Conservation (phyloP, 192 early-diverging fungal genomes). For the Podila verticillata region DNA sequence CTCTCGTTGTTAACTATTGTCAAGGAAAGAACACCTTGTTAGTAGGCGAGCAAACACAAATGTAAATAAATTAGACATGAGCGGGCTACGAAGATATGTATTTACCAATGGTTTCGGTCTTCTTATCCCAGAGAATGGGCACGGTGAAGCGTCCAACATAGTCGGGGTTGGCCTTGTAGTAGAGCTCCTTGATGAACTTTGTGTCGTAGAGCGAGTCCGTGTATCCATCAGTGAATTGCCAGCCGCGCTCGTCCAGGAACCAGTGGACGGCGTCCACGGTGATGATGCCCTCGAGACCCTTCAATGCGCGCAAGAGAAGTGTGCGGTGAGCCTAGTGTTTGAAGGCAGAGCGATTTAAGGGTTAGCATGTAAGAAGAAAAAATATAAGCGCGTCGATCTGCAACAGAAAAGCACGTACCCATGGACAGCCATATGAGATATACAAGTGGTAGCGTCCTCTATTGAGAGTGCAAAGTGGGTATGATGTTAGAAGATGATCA, state of each 20-base stretch:
- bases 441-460: conserved; percentile 44
- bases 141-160: conserved; percentile 88
- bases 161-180: conserved; percentile 90
- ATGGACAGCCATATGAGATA: conserved; percentile 35
- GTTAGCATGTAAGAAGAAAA: no score
- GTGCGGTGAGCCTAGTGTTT: conserved; percentile 96
- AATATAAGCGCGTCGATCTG: no score
- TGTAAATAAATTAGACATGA: no score
- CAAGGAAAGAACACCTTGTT: no score
- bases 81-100: not conserved
- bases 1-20: no score
- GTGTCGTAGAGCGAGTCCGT: conserved; percentile 82
- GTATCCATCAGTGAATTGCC: conserved; percentile 78
- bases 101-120: conserved; percentile 83
- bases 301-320: conserved; percentile 84
- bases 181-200: conserved; percentile 85
- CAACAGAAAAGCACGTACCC: no score
- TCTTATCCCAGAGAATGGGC: conserved; percentile 98
- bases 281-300: conserved; percentile 88
- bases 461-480: not conserved
- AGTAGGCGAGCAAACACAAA: no score
- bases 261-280: conserved; percentile 86
- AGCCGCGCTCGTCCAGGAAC: conserved; percentile 80
- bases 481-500: not conserved
- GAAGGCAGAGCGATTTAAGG: no score